Evolutionary conservation across 1,139 yeast species (phyloP).

Genomic region (Ogataea hybrid): DNA sequence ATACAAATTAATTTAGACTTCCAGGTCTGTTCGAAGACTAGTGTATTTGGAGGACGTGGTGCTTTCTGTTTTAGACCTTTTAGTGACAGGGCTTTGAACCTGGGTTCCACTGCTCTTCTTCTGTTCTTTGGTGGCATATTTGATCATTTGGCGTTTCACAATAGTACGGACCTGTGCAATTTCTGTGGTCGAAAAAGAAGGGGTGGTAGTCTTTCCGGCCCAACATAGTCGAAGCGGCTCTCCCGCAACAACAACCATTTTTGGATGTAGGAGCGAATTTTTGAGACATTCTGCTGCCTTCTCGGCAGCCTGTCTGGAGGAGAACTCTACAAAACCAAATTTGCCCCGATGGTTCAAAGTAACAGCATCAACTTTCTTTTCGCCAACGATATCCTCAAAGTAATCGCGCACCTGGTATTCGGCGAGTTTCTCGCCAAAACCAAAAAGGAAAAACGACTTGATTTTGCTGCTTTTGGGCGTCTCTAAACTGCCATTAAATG

Average conservation of each 20-base stretch:
- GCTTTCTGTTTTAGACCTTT: background rate
- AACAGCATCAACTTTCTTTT: conserved; percentile 40
- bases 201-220: conserved; percentile 53
- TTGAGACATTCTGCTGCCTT: conserved; percentile 42
- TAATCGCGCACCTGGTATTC: conserved; percentile 54
- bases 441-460: conserved; percentile 68
- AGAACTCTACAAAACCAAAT: conserved; percentile 63
- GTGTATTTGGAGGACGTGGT: background rate
- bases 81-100: background rate
- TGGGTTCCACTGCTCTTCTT: background rate
- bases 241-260: conserved; percentile 40
- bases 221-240: conserved; percentile 61
- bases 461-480: conserved; percentile 43
- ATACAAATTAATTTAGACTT: conserved; percentile 3
- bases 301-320: conserved; percentile 52
- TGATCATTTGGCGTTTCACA: conserved; percentile 57
- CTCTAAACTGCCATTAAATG: conserved; percentile 54
- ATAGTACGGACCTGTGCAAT: conserved; percentile 47
- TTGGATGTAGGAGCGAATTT: conserved; percentile 28
- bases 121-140: conserved; percentile 45
- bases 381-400: conserved; percentile 42
- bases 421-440: conserved; percentile 64
- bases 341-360: conserved; percentile 59
- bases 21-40: conserved; percentile 4
- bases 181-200: conserved; percentile 38